Evolutionary conservation across 768 basidiomycete species (phyloP).

Genomic region (Sporobolomyces pararoseus): DNA sequence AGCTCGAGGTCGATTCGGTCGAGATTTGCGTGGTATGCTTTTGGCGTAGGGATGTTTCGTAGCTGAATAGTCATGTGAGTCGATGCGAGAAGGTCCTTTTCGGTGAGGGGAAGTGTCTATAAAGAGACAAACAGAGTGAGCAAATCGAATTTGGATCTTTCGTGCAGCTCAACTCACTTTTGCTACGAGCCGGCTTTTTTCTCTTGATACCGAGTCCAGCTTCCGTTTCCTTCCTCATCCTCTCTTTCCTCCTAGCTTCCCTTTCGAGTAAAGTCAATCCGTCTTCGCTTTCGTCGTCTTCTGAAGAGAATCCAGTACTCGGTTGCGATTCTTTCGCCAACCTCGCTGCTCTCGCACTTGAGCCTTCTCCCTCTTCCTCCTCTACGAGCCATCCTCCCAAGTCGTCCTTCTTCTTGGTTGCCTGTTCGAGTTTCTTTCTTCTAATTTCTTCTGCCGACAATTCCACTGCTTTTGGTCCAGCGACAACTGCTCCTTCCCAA

Average conservation of each 20-base stretch:
- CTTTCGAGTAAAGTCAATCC: constrained; percentile 23
- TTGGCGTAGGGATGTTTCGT: background rate
- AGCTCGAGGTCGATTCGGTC: constrained; percentile 11
- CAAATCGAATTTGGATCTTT: background rate
- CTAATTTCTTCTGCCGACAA: constrained; percentile 15
- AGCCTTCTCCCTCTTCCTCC: constrained; percentile 11
- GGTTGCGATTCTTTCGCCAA: background rate
- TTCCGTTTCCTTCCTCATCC: constrained; percentile 4
- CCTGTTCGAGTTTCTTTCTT: constrained; percentile 21
- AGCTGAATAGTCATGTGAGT: background rate
- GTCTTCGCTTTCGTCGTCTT: constrained; percentile 7
- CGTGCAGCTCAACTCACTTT: constrained; percentile 12
- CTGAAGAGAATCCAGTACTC: background rate
- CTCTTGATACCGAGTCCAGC: background rate
- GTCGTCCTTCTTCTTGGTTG: constrained; percentile 16
- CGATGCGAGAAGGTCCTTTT: constrained; percentile 17
- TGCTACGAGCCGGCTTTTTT: background rate
- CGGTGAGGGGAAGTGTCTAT: constrained; percentile 19
- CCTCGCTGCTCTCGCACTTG: background rate
- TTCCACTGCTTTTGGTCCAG: constrained; percentile 11
- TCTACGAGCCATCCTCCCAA: constrained; percentile 42
- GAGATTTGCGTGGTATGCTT: background rate
- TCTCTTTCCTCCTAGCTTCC: constrained; percentile 24
- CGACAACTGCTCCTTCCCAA: constrained; percentile 42
- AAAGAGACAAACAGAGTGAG: background rate